Evolutionary conservation across 2,329 filamentous ascomycete genomes (phyloP).

Genomic region (Xylaria polymorpha): DNA sequence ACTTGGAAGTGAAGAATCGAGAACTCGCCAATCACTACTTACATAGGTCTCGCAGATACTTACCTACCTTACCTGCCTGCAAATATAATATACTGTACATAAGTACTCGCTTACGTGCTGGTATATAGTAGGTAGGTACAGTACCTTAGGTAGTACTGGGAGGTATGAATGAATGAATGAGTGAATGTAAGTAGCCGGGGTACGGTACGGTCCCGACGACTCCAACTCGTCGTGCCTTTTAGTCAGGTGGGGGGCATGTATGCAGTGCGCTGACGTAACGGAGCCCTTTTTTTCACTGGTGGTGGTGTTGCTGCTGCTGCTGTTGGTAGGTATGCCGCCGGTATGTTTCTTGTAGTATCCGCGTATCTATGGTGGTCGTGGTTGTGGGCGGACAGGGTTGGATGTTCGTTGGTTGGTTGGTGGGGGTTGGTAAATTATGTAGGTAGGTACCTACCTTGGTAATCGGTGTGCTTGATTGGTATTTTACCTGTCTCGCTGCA

Average conservation of each 20-base stretch:
- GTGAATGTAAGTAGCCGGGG: not conserved
- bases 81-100: no score
- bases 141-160: no score
- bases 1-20: not conserved
- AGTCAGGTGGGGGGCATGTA: constrained; percentile 25
- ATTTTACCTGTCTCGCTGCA: not conserved
- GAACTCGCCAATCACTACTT: not conserved
- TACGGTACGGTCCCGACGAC: not conserved
- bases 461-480: not conserved
- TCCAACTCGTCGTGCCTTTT: constrained; percentile 9
- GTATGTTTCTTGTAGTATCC: not conserved
- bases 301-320: not conserved
- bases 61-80: not conserved
- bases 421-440: not conserved
- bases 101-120: not conserved
- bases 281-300: not conserved
- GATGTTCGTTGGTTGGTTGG: not conserved
- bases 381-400: not conserved
- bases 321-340: not conserved
- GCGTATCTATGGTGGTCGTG: not conserved
- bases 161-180: no score
- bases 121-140: not conserved
- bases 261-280: constrained; percentile 32
- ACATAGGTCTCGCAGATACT: not conserved
- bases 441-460: not conserved